A percentile compares a stretch with the other conserved stretches of the same genome.
These are phyloP conservation scores for Xylariaceae sp. DNA, from an alignment of 2,329 filamentous ascomycete genomes.

Conservation along the genomic window DNA sequence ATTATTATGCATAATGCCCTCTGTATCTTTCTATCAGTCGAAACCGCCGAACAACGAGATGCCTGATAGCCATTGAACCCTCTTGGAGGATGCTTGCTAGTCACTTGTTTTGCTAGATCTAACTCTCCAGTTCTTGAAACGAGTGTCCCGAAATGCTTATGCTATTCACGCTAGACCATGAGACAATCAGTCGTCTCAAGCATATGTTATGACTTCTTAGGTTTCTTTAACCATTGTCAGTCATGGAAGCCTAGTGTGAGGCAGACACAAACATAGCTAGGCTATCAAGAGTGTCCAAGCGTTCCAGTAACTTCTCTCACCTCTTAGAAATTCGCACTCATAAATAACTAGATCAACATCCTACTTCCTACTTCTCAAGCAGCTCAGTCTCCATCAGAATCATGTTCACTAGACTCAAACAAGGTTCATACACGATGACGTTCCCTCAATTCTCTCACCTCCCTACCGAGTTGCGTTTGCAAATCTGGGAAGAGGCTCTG, in stretches of 20 bases:
- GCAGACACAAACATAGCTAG: background rate
- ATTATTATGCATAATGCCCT: background rate
- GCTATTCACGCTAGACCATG: too few species aligned
- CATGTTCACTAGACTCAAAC: background rate
- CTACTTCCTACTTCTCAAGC: background rate
- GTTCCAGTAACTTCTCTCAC: background rate
- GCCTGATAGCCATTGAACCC: too few species aligned
- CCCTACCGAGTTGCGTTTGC: slow-evolving; percentile 9
- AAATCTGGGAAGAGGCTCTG: slow-evolving; percentile 4
- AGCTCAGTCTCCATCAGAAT: background rate
- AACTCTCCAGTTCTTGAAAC: background rate
- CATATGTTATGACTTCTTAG: background rate
- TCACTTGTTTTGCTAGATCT: background rate
- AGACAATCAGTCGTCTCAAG: background rate
- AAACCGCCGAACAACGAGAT: too few species aligned
- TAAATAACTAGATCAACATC: too few species aligned
- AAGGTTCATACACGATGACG: slow-evolving; percentile 9
- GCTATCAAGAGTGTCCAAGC: background rate
- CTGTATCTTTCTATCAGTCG: background rate
- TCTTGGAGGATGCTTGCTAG: too few species aligned
- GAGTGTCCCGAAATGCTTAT: too few species aligned
- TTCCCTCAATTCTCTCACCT: slow-evolving; percentile 4
- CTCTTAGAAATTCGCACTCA: background rate
- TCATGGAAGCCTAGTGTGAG: background rate
- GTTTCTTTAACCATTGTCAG: background rate